These are phyloP conservation scores for Candida sanyiensis DNA, from an alignment of 805 yeast genomes.

Conservation along the genomic window DNA sequence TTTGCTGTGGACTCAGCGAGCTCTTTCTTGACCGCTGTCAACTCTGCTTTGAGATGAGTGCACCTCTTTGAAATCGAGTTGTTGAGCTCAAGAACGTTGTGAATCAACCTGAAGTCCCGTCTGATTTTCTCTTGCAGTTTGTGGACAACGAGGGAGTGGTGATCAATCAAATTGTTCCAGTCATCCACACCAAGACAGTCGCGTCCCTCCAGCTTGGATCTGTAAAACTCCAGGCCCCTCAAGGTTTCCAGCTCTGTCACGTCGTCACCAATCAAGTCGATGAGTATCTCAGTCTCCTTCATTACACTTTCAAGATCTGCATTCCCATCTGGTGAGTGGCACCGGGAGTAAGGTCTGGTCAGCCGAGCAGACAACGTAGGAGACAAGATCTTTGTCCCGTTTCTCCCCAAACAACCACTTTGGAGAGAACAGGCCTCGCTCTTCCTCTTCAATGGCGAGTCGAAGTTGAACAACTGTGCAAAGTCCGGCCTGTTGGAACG, in stretches of 20 bases:
- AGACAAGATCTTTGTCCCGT: not conserved
- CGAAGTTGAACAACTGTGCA: conserved; percentile 3
- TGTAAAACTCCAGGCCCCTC: not conserved
- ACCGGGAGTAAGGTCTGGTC: not conserved
- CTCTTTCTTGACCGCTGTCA: conserved; percentile 2
- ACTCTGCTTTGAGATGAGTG: not conserved
- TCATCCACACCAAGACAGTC: not conserved
- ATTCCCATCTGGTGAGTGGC: not conserved
- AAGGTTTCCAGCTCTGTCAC: not conserved
- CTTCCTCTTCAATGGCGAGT: not conserved
- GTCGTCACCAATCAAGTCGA: conserved; percentile 1
- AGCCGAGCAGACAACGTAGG: not conserved
- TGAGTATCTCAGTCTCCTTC: not conserved
- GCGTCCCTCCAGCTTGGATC: conserved; percentile 1
- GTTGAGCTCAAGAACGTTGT: conserved; percentile 20
- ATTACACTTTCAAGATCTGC: not conserved
- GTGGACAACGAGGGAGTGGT: conserved; percentile 3
- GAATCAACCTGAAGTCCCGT: conserved; percentile 14
- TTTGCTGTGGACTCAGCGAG: not conserved
- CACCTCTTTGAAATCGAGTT: conserved; percentile 10
- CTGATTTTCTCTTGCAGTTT: conserved; percentile 7
- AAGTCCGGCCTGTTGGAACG: conserved; percentile 1
- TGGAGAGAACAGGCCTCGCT: not conserved
- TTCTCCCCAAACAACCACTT: not conserved
- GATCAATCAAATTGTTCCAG: conserved; percentile 4